Evolutionary conservation across 805 yeast species (phyloP), one percentile per base, ranked within the genome.

Genomic region (Wickerhamomyces bisporus): DNA sequence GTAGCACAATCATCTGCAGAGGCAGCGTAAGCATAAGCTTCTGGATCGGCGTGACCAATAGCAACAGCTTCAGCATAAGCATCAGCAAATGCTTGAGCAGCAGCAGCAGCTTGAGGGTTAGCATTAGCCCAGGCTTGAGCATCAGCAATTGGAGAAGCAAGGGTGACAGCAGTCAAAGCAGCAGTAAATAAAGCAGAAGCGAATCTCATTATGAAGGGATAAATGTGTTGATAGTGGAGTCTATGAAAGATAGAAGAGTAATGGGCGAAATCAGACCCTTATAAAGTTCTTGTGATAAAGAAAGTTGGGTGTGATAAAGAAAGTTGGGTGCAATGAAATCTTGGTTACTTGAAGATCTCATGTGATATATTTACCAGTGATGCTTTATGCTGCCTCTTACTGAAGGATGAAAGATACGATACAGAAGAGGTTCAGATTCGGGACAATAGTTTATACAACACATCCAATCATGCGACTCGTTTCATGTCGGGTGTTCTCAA

Each of bases 171-270:
- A 18, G 38, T 29, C n/a, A 29, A 17, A 21, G 31, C 13, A 31
- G 35, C 34, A 16, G 35, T 6, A n/a, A 36, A 3, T 30, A 36
- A 26, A 15, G 30, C 32, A 19, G 34, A 19, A 4, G 39, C 26
- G 24, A 36, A 32, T 32, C 21, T 27, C 35, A 36, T 36, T 5
- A 11, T 18, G 55, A 54, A 12, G 7, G 6, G 24, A 21, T 21
- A 50, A 71, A 77, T 23, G 80, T 69, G 62, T 86, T 86, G 9
- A 77, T 47, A 80, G 79, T 25, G 84, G 79, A 53, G 60, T 77
- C 41, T 80, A 84, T 3, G 81, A 77, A 42, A 26, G 50, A 54
- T 30, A 64, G 68, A 18, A 69, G 71, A 5, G n/a, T n/a, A n/a
- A n/a, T n/a, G n/a, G n/a, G n/a, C n/a, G n/a, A n/a, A n/a, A n/a